phyloP scores from a whole-genome alignment of 371 early-diverging fungal species.

The Vairimorpha ceranae region DNA sequence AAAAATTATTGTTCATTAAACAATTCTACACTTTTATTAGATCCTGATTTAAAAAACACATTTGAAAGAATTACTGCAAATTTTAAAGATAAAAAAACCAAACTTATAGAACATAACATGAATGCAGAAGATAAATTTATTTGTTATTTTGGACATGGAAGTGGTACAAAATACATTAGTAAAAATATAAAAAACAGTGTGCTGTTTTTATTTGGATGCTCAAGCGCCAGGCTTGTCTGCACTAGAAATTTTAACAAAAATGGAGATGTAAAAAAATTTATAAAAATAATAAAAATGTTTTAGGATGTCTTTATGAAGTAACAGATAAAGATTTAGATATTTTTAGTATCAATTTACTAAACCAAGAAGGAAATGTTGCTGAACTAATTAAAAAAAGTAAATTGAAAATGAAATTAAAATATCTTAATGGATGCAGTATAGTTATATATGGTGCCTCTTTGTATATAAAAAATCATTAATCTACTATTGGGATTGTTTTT shows the following conservation, averaged over 20 bases:
- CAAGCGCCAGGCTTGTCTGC: conserved; percentile 48
- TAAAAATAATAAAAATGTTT: conserved; percentile 69
- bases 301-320: conserved; percentile 95
- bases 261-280: conserved; percentile 38
- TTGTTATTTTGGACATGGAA: conserved; percentile 88
- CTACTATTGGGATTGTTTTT: no score
- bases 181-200: conserved; percentile 20
- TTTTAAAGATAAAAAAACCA: neutral
- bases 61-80: conserved; percentile 17
- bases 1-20: neutral
- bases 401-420: conserved; percentile 69
- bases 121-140: conserved; percentile 37
- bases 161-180: conserved; percentile 74
- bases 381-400: conserved; percentile 71
- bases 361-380: conserved; percentile 60
- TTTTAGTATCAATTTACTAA: conserved; percentile 58
- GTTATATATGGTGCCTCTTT: conserved; percentile 74
- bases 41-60: conserved; percentile 51
- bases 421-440: conserved; percentile 82
- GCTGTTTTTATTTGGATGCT: conserved; percentile 61
- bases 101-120: neutral
- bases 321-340: conserved; percentile 91
- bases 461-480: no score
- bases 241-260: conserved; percentile 45
- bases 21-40: conserved; percentile 35